Evolutionary conservation across 2,329 filamentous ascomycete species (phyloP).

Genomic region (Botryosphaeria dothidea): DNA sequence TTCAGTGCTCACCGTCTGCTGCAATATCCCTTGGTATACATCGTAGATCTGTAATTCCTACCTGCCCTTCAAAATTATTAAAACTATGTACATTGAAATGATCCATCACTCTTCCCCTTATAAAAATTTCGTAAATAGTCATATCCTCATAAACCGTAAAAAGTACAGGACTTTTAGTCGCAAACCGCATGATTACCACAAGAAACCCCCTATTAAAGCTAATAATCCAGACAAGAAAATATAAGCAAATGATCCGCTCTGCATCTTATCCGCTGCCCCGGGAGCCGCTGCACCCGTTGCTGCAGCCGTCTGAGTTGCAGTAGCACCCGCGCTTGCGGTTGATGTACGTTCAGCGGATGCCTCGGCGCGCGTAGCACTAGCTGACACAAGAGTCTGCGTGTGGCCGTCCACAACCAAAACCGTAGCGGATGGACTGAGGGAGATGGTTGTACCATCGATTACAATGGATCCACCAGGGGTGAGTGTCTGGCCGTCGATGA

Average conservation of each 20-base stretch:
- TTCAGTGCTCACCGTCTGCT: no score
- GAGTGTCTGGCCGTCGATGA: constrained; percentile 42
- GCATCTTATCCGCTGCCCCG: background rate
- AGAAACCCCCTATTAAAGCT: background rate
- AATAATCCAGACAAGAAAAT: background rate
- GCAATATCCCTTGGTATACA: no score
- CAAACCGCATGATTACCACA: background rate
- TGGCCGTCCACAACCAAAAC: constrained; percentile 19
- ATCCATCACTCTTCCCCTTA: background rate
- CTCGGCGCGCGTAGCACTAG: background rate
- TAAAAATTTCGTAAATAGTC: background rate
- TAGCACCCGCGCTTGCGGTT: background rate
- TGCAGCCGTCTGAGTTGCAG: background rate
- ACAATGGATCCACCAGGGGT: constrained; percentile 36
- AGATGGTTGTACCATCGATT: constrained; percentile 26
- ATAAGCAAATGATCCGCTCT: background rate
- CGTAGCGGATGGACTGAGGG: constrained; percentile 24
- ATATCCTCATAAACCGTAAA: background rate
- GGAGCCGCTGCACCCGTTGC: background rate
- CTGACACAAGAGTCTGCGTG: constrained; percentile 21
- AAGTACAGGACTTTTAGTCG: background rate
- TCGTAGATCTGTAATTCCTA: background rate
- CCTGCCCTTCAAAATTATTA: background rate
- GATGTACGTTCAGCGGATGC: background rate
- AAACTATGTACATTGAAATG: background rate